phyloP scores from a whole-genome alignment of 2,329 filamentous ascomycete species.

The Fusarium multiceps region DNA sequence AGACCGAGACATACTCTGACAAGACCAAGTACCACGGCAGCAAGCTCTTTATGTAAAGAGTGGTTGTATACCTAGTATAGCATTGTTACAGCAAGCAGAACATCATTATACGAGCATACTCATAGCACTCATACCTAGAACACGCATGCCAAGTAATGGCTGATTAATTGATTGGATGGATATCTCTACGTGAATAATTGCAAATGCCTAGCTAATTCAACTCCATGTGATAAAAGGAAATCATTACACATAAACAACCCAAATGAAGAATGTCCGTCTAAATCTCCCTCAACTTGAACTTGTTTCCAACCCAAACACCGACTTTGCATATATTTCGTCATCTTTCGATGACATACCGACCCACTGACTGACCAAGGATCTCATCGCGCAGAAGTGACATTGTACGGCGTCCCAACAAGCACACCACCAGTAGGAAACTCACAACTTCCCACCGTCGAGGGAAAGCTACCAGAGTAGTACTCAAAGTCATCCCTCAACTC shows the following conservation, averaged over 20 bases:
- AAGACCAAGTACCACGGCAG: slow-evolving; percentile 62
- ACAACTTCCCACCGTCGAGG: slow-evolving; percentile 45
- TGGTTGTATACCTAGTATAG: not conserved
- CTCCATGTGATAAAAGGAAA: slow-evolving; percentile 14
- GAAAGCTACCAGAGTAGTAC: slow-evolving; percentile 48
- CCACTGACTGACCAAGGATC: not conserved
- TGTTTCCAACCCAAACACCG: slow-evolving; percentile 35
- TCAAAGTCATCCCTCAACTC: slow-evolving; percentile 50
- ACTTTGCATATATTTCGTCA: slow-evolving; percentile 27
- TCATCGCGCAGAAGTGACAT: slow-evolving; percentile 30
- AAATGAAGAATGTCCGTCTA: slow-evolving; percentile 33
- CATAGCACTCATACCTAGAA: not conserved
- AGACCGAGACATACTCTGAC: slow-evolving; percentile 48
- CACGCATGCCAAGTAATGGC: not conserved
- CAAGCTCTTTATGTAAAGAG: slow-evolving; percentile 32
- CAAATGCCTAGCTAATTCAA: slow-evolving; percentile 38
- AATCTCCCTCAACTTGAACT: slow-evolving; percentile 8
- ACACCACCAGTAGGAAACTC: slow-evolving; percentile 43
- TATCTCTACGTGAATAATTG: slow-evolving; percentile 38
- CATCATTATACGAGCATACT: not conserved
- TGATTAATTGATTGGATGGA: slow-evolving; percentile 35
- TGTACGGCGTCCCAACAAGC: slow-evolving; percentile 20
- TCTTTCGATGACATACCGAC: slow-evolving; percentile 7
- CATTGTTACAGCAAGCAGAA: not conserved
- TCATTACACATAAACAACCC: slow-evolving; percentile 4